phyloP scores from a whole-genome alignment of 306 rosid species.

The Prunus persica region DNA sequence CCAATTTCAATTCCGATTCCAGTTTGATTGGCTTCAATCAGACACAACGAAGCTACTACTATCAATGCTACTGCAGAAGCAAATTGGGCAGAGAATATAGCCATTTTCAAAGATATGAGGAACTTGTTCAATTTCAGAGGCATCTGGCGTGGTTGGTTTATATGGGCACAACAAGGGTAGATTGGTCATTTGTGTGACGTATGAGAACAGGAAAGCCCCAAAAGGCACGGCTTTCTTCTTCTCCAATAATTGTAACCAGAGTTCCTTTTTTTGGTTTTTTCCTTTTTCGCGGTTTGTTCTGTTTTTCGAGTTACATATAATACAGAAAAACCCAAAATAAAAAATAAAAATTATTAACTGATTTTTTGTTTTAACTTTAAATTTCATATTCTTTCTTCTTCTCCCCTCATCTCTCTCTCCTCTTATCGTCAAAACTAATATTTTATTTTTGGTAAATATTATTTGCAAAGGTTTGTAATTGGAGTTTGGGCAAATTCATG shows the following conservation, averaged over 20 bases:
- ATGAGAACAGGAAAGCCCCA: not conserved
- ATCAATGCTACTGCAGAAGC: constrained; percentile 12
- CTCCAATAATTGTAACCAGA: not conserved
- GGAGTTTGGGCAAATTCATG: no score
- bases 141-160: not conserved
- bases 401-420: no score
- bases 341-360: no score
- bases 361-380: no score
- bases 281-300: not conserved
- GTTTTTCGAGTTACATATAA: not conserved
- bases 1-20: constrained; percentile 11
- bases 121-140: not conserved
- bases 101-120: constrained; percentile 7
- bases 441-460: no score
- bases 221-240: not conserved
- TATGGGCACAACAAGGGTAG: not conserved
- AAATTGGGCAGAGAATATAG: constrained; percentile 11
- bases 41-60: constrained; percentile 1
- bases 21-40: constrained; percentile 6
- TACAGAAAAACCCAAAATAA: no score
- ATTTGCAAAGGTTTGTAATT: no score
- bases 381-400: no score
- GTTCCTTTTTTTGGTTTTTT: not conserved
- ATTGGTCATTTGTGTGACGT: not conserved
- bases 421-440: no score